Evolutionary conservation across 768 basidiomycete genomes (phyloP).

Genomic region (Calocybe cyanea): DNA sequence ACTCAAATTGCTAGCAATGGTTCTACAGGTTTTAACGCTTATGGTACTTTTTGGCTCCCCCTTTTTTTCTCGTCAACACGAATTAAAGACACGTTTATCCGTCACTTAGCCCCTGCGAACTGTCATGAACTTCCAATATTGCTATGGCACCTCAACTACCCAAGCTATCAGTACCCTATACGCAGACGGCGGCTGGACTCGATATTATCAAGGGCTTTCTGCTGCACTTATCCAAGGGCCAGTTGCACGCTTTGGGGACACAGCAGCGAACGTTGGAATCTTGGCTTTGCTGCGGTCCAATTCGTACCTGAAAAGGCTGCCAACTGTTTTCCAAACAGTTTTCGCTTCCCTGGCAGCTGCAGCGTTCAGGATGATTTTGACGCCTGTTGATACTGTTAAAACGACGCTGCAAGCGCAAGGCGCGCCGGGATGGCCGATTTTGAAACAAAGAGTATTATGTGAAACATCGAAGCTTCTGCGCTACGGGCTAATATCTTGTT

Average conservation of each 20-base stretch:
- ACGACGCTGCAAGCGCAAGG: constrained; percentile 95
- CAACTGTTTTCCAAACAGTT: constrained; percentile 65
- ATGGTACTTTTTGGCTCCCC: too few species aligned
- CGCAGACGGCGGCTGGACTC: constrained; percentile 71
- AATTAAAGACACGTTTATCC: constrained; percentile 6
- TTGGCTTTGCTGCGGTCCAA: constrained; percentile 81
- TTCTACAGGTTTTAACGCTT: constrained; percentile 85
- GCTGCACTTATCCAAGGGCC: constrained; percentile 89
- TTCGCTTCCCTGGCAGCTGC: constrained; percentile 81
- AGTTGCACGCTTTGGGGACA: constrained; percentile 87
- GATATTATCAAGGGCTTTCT: constrained; percentile 85
- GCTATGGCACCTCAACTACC: constrained; percentile 76
- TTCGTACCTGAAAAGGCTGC: constrained; percentile 61
- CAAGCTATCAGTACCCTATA: constrained; percentile 66
- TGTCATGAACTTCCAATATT: constrained; percentile 96
- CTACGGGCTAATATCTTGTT: background rate
- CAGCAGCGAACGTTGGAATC: constrained; percentile 91
- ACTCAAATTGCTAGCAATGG: constrained; percentile 76
- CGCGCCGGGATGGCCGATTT: constrained; percentile 57
- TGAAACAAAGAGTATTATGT: constrained; percentile 56
- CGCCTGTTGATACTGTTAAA: constrained; percentile 92
- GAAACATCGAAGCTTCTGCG: background rate
- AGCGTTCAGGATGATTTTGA: constrained; percentile 84
- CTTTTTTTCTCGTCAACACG: background rate
- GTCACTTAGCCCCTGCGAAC: constrained; percentile 78